Evolutionary conservation across 805 yeast species (phyloP), one percentile per base, ranked within the genome.

Genomic region (Yarrowia deformans): DNA sequence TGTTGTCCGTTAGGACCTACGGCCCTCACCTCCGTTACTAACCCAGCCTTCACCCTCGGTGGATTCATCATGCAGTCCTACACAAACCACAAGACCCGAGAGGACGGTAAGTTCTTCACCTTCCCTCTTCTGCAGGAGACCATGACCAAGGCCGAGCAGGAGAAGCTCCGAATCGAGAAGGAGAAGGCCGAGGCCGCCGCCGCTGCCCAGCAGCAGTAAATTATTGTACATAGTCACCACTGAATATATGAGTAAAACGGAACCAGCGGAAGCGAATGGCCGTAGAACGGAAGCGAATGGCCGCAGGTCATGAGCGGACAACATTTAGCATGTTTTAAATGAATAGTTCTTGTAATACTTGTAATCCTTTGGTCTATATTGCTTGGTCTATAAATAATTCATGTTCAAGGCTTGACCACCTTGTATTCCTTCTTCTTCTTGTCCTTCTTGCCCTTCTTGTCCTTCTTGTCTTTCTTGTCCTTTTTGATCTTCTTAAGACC

Each of bases 401-500:
- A 3, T 12, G 8, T 4, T 37, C 14, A 54, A 3, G 63, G 55
- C 16, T 63, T 63, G 13, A 39, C 39, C 56, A 63, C 56, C 46
- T 63, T 48, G 32, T 13, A 39, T 8, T 49, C 46, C 56, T 63
- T 63, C 23, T 63, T 63, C 39, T 35, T 39, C 18, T 63, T 63
- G n/a, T 48, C 60, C 42, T 50, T 42, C 16, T 60, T 60, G 4
- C 18, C 54, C 37, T 50, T 43, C 19, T 54, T 50, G 0, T 40
- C 45, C 54, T 70, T 67, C 23, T 55, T 40, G 16, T 69, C 67
- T 37, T 70, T 54, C 67, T 48, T 60, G 16, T 49, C 45, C 60
- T 71, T 73, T 29, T 42, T 45, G 16, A n/a, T 16, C 40, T 40
- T 49, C 45, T 68, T 72, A 32, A 72, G 52, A 14, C 71, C 64